A percentile compares a stretch with the other conserved stretches of the same genome.
Evolutionary conservation across 2,329 filamentous ascomycete genomes (phyloP).

Genomic region (Coniochaeta sp.): DNA sequence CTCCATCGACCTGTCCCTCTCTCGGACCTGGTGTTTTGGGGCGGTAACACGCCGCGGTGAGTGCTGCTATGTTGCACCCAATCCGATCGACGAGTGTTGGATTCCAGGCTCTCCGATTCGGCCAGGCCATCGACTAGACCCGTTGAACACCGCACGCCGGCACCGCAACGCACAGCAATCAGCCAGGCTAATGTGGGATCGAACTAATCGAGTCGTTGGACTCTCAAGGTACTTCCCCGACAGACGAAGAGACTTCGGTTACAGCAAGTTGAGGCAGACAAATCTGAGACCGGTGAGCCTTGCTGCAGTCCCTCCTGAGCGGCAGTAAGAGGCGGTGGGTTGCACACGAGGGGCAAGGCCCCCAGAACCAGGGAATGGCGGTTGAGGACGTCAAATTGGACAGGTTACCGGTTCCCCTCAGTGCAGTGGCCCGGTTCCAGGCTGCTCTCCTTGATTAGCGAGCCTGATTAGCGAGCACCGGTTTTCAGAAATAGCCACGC

Average conservation of each 20-base stretch:
- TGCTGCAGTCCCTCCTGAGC: neutral
- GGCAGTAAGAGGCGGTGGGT: neutral
- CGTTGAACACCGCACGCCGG: neutral
- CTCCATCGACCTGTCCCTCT: neutral
- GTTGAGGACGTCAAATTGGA: neutral
- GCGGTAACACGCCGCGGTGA: neutral
- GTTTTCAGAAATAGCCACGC: neutral
- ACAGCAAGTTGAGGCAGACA: neutral
- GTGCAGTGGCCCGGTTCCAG: no score
- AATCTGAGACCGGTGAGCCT: neutral
- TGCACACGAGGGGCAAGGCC: neutral
- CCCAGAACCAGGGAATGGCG: neutral
- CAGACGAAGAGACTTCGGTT: neutral
- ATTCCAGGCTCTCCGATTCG: no score
- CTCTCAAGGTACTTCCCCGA: neutral
- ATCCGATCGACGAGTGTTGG: no score
- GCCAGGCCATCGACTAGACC: neutral
- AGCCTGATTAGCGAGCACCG: neutral
- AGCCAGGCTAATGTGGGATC: neutral
- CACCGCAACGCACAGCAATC: neutral
- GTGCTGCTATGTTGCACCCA: neutral
- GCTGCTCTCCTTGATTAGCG: neutral
- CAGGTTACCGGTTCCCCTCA: neutral
- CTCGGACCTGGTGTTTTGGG: neutral
- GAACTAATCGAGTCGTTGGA: neutral